Percentiles rank a stretch among this genome's conserved stretches.
Evolutionary conservation across 257 asterid species (phyloP).

Genomic region (Fraxinus pennsylvanica): DNA sequence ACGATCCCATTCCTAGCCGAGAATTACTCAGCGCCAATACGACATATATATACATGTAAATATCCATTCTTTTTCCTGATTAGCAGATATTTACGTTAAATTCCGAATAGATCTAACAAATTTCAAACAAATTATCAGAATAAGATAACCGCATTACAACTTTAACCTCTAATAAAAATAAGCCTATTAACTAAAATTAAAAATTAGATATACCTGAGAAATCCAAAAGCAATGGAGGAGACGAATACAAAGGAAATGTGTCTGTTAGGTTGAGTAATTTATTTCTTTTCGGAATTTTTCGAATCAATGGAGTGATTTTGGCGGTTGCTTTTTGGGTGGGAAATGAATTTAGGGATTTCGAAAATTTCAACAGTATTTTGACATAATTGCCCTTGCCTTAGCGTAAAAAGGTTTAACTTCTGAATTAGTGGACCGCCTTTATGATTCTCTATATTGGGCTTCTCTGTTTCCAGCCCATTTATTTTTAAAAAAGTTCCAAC

Average conservation of each 20-base stretch:
- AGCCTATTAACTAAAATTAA: neutral
- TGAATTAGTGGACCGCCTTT: neutral
- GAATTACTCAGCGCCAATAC: neutral
- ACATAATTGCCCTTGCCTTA: slow-evolving; percentile 22
- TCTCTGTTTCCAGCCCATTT: neutral
- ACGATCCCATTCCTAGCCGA: neutral
- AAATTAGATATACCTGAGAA: slow-evolving; percentile 25
- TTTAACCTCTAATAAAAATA: neutral
- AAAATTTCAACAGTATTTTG: slow-evolving; percentile 16
- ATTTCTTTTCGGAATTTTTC: slow-evolving; percentile 40
- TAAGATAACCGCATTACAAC: neutral
- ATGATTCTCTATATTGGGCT: neutral
- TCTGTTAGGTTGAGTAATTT: slow-evolving; percentile 23
- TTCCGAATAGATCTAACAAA: slow-evolving; percentile 30
- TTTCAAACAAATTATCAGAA: neutral
- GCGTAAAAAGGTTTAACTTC: neutral
- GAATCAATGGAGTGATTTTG: slow-evolving; percentile 43
- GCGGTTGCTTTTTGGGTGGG: slow-evolving; percentile 55
- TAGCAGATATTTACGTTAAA: neutral
- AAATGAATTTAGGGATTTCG: slow-evolving; percentile 28
- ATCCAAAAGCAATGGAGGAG: slow-evolving; percentile 8
- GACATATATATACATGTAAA: neutral
- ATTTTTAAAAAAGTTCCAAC: too few relatives aligned
- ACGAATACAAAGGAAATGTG: slow-evolving; percentile 9
- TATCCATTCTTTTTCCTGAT: neutral